A percentile compares a stretch with the other conserved stretches of the same genome.
phyloP scores from a whole-genome alignment of 768 basidiomycete species.

The Sutorius australiensis region DNA sequence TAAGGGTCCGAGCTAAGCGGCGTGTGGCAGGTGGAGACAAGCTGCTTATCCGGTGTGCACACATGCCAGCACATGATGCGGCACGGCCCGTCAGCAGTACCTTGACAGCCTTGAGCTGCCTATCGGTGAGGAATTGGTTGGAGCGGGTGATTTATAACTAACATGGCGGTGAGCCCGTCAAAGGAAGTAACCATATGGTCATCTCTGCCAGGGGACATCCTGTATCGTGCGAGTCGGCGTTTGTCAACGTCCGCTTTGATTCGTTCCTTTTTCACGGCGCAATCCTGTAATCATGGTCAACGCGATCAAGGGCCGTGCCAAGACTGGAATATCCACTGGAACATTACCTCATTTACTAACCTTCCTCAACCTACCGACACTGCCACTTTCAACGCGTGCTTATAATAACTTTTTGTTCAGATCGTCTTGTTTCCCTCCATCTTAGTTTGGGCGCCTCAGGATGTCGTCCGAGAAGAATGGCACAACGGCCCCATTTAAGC shows the following conservation, averaged over 20 bases:
- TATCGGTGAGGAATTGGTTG: not conserved
- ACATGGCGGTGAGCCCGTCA: no score
- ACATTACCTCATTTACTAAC: not conserved
- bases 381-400: slow-evolving; percentile 2
- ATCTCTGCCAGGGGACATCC: not conserved
- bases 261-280: not conserved
- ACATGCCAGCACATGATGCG: no score
- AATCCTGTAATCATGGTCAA: not conserved
- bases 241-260: not conserved
- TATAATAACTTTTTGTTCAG: not conserved
- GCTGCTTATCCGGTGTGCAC: no score
- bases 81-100: no score
- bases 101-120: no score
- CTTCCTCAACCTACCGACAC: not conserved
- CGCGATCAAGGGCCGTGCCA: not conserved
- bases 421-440: not conserved
- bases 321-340: not conserved
- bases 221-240: not conserved
- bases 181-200: not conserved
- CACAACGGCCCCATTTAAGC: not conserved
- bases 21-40: no score
- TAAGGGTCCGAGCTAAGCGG: no score
- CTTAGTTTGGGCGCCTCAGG: not conserved
- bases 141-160: not conserved
- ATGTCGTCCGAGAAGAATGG: slow-evolving; percentile 25